A percentile compares a stretch with the other conserved stretches of the same genome.
These are phyloP conservation scores for Boletus subparvulus DNA, from an alignment of 768 basidiomycete genomes.

Conservation along the genomic window DNA sequence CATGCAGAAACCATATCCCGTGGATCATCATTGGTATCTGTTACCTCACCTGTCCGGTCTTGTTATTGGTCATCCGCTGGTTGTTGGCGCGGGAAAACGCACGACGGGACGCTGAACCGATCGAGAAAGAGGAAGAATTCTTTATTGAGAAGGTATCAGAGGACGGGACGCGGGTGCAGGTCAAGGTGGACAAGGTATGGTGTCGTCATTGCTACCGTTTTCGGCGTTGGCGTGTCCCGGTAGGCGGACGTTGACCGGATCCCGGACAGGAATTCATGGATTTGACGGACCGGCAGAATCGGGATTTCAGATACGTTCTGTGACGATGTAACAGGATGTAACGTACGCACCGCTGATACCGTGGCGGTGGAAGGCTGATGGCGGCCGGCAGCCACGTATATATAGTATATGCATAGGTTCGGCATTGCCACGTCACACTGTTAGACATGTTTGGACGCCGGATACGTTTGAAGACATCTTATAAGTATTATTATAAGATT, in stretches of 20 bases:
- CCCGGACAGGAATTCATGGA: conserved; percentile 61
- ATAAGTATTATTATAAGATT: no score
- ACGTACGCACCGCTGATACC: neutral
- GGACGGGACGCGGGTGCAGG: conserved; percentile 52
- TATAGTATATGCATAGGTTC: neutral
- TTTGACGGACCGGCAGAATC: conserved; percentile 69
- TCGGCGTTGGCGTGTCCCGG: neutral
- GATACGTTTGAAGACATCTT: no score
- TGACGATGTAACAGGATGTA: conserved; percentile 26
- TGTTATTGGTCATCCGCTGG: conserved; percentile 50
- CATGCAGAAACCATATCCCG: conserved; percentile 63
- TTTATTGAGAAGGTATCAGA: conserved; percentile 53
- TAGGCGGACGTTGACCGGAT: neutral
- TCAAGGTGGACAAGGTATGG: conserved; percentile 65
- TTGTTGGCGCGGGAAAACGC: conserved; percentile 61
- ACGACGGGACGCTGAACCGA: conserved; percentile 57
- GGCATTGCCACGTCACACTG: neutral
- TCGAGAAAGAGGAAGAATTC: conserved; percentile 58
- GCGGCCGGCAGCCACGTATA: neutral
- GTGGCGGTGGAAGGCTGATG: neutral
- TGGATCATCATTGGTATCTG: conserved; percentile 76
- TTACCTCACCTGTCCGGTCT: conserved; percentile 50
- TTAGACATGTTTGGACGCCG: neutral
- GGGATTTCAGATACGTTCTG: conserved; percentile 71
- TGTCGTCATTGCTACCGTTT: neutral